Conservation (phyloP, 768 basidiomycete genomes). For the Naematelia encephala region DNA sequence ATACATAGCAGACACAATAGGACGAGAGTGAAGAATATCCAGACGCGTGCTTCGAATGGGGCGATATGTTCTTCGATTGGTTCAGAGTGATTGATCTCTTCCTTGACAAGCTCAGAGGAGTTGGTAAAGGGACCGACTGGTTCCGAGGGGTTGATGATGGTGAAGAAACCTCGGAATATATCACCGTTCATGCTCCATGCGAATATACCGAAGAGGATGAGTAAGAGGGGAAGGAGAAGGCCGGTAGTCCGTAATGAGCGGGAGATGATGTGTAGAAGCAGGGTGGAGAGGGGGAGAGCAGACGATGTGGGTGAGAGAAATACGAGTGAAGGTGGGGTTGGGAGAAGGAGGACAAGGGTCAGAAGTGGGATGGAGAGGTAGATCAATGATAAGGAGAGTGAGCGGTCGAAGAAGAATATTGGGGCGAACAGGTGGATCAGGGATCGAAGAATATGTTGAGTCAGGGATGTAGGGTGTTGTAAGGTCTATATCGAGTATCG, state of each 20-base stretch:
- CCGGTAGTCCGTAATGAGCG: conserved; percentile 13
- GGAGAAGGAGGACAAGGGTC: conserved; percentile 24
- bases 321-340: conserved; percentile 20
- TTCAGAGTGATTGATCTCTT: not conserved
- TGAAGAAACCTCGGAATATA: conserved; percentile 28
- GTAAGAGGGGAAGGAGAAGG: conserved; percentile 23
- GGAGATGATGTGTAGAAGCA: conserved; percentile 9
- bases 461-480: not conserved
- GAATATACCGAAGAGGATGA: conserved; percentile 24
- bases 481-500: too few species aligned
- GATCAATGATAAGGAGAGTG: conserved; percentile 12
- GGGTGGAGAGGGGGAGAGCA: conserved; percentile 22
- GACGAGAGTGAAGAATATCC: conserved; percentile 23
- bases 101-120: too few species aligned
- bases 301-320: conserved; percentile 1
- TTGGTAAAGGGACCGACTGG: not conserved
- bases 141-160: not conserved
- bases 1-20: conserved; percentile 22
- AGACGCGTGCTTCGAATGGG: conserved; percentile 28
- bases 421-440: conserved; percentile 12
- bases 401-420: conserved; percentile 7
- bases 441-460: conserved; percentile 8
- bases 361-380: conserved; percentile 27
- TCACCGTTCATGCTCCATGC: conserved; percentile 36
- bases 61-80: conserved; percentile 24